Conservation (phyloP, 768 basidiomycete genomes). For the Rhodotorula kratochvilovae region DNA sequence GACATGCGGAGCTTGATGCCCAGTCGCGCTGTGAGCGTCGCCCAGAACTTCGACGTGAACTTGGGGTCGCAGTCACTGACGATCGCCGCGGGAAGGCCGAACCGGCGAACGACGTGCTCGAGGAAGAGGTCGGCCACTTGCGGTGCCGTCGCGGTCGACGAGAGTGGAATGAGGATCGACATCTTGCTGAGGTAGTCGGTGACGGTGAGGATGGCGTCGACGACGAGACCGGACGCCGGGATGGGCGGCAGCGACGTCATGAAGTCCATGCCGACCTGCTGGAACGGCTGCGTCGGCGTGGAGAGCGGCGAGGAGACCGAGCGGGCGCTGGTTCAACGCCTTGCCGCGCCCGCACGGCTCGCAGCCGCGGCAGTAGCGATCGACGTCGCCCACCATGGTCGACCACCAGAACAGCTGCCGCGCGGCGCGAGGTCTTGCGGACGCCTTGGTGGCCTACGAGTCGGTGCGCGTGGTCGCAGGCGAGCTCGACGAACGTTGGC, state of each 20-base stretch:
- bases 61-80: constrained; percentile 52
- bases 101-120: constrained; percentile 48
- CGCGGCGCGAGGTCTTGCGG: not conserved
- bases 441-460: constrained; percentile 5
- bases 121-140: constrained; percentile 51
- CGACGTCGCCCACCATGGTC: constrained; percentile 1
- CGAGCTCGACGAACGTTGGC: not conserved
- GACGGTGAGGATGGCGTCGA: constrained; percentile 10
- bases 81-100: constrained; percentile 51
- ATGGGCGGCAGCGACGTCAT: not conserved
- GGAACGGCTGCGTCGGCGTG: not conserved
- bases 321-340: not conserved
- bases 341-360: constrained; percentile 15
- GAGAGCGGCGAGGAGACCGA: constrained; percentile 8
- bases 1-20: constrained; percentile 38
- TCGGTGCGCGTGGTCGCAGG: not conserved
- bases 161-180: not conserved
- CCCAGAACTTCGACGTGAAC: constrained; percentile 53
- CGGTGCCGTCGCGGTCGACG: constrained; percentile 31
- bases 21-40: constrained; percentile 45
- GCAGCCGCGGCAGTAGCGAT: constrained; percentile 4
- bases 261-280: constrained; percentile 2
- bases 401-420: constrained; percentile 15
- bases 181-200: constrained; percentile 5
- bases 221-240: not conserved